Conservation (phyloP, 441 rosid genomes). For the Kokia cookei region DNA sequence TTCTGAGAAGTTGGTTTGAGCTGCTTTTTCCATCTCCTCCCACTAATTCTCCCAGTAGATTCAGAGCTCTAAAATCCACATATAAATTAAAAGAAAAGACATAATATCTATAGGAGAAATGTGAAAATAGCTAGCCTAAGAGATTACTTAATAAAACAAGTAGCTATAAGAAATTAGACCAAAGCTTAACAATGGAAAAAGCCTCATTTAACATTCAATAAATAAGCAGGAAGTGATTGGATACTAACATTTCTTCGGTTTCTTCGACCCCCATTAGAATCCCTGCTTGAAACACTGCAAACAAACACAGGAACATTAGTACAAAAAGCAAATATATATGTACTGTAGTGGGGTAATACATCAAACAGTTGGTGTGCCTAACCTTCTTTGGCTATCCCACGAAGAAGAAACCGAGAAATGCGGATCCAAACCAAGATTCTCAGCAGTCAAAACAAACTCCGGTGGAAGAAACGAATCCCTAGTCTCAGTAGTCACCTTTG, state of each 20-base stretch:
- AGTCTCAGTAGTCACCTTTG: conserved; percentile 19
- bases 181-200: not conserved
- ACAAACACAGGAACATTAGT: not conserved
- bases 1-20: conserved; percentile 51
- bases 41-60: conserved; percentile 53
- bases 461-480: conserved; percentile 34
- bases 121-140: not conserved
- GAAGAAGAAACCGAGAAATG: conserved; percentile 61
- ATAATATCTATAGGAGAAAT: not conserved
- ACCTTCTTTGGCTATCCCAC: conserved; percentile 72
- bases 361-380: conserved; percentile 6
- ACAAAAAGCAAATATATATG: not conserved
- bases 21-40: conserved; percentile 71
- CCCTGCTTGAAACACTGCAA: conserved; percentile 53
- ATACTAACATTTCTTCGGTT: conserved; percentile 69
- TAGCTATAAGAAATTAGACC: not conserved
- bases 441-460: conserved; percentile 54
- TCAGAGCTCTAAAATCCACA: conserved; percentile 56
- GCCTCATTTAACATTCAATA: not conserved
- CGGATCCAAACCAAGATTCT: conserved; percentile 66
- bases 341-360: not conserved
- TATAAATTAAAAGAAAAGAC: not conserved
- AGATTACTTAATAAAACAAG: no score
- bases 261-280: conserved; percentile 61
- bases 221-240: not conserved